Evolutionary conservation across 2,329 filamentous ascomycete species (phyloP).

Genomic region (Fusarium humuli): DNA sequence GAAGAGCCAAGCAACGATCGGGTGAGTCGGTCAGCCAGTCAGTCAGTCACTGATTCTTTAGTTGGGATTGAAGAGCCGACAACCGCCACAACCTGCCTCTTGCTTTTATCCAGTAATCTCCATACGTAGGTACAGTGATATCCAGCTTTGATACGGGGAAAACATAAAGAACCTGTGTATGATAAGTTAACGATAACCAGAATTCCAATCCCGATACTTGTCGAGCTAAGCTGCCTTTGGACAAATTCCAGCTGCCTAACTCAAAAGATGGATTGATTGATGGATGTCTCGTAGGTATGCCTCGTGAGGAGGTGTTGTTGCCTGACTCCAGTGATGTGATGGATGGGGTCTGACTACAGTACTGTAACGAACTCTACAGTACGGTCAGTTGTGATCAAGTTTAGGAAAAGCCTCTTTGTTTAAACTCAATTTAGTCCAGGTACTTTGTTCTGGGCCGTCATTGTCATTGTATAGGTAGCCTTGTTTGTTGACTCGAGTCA

Average conservation of each 20-base stretch:
- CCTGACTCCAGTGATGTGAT: conserved; percentile 31
- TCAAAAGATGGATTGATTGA: background rate
- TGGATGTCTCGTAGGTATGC: conserved; percentile 3
- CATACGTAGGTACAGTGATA: background rate
- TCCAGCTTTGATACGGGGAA: background rate
- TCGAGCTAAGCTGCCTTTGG: conserved; percentile 21
- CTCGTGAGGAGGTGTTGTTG: conserved; percentile 32
- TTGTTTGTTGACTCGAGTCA: background rate
- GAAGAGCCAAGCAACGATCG: background rate
- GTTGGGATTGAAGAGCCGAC: conserved; percentile 16
- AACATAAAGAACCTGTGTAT: conserved; percentile 6
- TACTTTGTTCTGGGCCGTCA: conserved; percentile 1
- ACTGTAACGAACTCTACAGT: no score
- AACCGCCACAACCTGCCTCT: conserved; percentile 28
- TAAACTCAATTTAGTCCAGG: conserved; percentile 26
- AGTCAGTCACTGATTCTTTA: background rate
- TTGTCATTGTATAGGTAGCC: background rate
- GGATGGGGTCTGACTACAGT: background rate
- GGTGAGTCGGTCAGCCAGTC: conserved; percentile 19
- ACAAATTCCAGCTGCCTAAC: conserved; percentile 6
- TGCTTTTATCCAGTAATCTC: background rate
- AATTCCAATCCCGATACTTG: background rate
- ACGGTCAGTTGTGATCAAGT: background rate
- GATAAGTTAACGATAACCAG: conserved; percentile 15
- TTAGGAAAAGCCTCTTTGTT: background rate